A percentile compares a stretch with the other conserved stretches of the same genome.
These are phyloP conservation scores for Platismatia glauca DNA, from an alignment of 495 filamentous ascomycete genomes.

Conservation along the genomic window DNA sequence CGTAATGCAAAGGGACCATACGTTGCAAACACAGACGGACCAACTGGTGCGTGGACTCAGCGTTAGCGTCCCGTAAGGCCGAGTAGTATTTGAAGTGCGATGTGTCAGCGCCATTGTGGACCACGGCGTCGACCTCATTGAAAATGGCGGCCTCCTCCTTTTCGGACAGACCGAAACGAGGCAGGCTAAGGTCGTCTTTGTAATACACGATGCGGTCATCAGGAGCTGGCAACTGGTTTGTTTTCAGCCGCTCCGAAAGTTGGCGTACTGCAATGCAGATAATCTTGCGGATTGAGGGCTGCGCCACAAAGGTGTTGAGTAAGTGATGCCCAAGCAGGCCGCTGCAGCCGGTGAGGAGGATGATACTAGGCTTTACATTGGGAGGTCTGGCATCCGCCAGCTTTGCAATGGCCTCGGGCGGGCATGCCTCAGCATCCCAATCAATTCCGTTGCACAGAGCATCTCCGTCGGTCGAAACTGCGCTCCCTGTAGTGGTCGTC, in stretches of 20 bases:
- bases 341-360: conserved; percentile 27
- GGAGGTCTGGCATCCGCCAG: not conserved
- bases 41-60: conserved; percentile 21
- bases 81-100: conserved; percentile 25
- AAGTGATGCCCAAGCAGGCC: conserved; percentile 10
- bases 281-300: conserved; percentile 8
- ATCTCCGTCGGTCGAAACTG: too few species aligned
- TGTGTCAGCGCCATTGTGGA: conserved; percentile 24
- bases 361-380: conserved; percentile 3
- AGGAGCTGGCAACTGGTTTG: conserved; percentile 3
- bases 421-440: conserved; percentile 3
- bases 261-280: conserved; percentile 18
- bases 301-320: conserved; percentile 3
- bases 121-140: conserved; percentile 13
- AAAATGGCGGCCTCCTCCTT: conserved; percentile 9
- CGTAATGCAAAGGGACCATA: conserved; percentile 22
- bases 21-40: conserved; percentile 20
- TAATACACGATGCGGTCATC: conserved; percentile 5
- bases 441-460: not conserved
- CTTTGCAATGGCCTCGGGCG: conserved; percentile 3
- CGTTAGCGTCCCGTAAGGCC: conserved; percentile 20
- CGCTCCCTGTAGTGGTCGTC: not conserved
- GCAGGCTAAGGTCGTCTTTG: not conserved
- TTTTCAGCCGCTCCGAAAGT: conserved; percentile 7
- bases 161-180: conserved; percentile 7